Evolutionary conservation across 768 basidiomycete species (phyloP).

Genomic region (Auriscalpium vulgare): DNA sequence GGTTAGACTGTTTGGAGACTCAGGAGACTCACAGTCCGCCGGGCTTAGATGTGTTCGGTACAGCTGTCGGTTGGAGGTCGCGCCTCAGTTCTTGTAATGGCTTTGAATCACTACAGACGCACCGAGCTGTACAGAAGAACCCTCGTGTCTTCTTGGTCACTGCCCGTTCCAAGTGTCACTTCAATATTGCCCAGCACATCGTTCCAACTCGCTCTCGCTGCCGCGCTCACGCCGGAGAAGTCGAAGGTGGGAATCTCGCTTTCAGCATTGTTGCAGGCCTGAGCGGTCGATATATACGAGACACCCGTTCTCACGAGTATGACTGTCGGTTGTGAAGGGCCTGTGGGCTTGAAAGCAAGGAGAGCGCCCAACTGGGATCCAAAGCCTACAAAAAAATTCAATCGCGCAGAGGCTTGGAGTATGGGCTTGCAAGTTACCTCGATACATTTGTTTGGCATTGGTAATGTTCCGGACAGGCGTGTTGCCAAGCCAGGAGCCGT

Average conservation of each 20-base stretch:
- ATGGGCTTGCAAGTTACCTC: constrained; percentile 25
- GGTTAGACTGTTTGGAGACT: background rate
- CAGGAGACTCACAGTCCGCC: constrained; percentile 56
- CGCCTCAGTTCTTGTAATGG: too few relatives aligned
- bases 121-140: constrained; percentile 54
- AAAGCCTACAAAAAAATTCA: constrained; percentile 28
- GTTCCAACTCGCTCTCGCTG: constrained; percentile 44
- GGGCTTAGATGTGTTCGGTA: constrained; percentile 59
- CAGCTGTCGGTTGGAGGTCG: constrained; percentile 24
- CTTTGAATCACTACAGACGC: constrained; percentile 4
- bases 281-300: constrained; percentile 50
- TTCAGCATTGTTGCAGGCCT: constrained; percentile 55
- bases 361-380: constrained; percentile 35
- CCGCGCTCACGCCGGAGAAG: constrained; percentile 38
- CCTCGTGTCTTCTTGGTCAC: constrained; percentile 40
- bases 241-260: constrained; percentile 52
- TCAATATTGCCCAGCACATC: constrained; percentile 48
- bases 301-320: constrained; percentile 59
- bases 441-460: constrained; percentile 40
- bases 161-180: constrained; percentile 33
- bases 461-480: constrained; percentile 39
- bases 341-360: background rate
- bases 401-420: background rate
- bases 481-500: constrained; percentile 45
- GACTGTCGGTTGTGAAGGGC: constrained; percentile 23